These are phyloP conservation scores for Cutaneotrichosporon sp. DNA, from an alignment of 1,284 basidiomycete species.

Conservation along the genomic window DNA sequence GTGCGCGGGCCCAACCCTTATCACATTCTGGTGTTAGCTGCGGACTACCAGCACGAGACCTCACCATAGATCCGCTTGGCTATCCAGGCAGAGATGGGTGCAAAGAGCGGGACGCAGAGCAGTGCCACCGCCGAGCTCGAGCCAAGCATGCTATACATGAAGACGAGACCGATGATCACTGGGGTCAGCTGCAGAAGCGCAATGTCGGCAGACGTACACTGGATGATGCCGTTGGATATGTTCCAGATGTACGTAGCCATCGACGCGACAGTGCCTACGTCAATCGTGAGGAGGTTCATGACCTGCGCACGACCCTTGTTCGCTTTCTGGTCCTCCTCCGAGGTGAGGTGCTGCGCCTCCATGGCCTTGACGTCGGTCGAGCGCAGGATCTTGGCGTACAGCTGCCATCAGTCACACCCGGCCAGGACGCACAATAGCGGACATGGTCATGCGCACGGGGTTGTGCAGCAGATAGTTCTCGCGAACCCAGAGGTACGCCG, in stretches of 20 bases:
- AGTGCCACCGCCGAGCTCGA: slow-evolving; percentile 46
- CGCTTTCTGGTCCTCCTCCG: slow-evolving; percentile 27
- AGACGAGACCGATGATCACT: slow-evolving; percentile 43
- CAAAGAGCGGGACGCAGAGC: slow-evolving; percentile 38
- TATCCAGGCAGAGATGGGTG: slow-evolving; percentile 36
- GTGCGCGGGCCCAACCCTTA: slow-evolving; percentile 36
- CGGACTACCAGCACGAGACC: slow-evolving; percentile 8
- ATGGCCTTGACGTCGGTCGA: slow-evolving; percentile 46
- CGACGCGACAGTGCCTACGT: slow-evolving; percentile 37
- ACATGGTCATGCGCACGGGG: slow-evolving; percentile 43
- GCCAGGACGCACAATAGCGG: slow-evolving; percentile 35
- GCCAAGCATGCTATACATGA: slow-evolving; percentile 50
- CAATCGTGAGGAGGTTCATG: slow-evolving; percentile 51
- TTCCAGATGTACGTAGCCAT: slow-evolving; percentile 42
- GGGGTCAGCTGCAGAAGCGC: not conserved
- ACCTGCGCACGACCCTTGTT: slow-evolving; percentile 45
- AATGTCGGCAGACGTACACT: slow-evolving; percentile 30
- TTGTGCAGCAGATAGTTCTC: slow-evolving; percentile 49
- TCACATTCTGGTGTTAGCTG: slow-evolving; percentile 40
- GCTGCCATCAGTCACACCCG: slow-evolving; percentile 27
- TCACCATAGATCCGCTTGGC: slow-evolving; percentile 44
- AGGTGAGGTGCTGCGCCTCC: slow-evolving; percentile 42
- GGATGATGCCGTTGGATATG: slow-evolving; percentile 41
- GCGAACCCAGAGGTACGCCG: slow-evolving; percentile 38
- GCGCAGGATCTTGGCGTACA: slow-evolving; percentile 49